Evolutionary conservation across 208 protist species (phyloP).

Genomic region (Leishmania gerbilli): DNA sequence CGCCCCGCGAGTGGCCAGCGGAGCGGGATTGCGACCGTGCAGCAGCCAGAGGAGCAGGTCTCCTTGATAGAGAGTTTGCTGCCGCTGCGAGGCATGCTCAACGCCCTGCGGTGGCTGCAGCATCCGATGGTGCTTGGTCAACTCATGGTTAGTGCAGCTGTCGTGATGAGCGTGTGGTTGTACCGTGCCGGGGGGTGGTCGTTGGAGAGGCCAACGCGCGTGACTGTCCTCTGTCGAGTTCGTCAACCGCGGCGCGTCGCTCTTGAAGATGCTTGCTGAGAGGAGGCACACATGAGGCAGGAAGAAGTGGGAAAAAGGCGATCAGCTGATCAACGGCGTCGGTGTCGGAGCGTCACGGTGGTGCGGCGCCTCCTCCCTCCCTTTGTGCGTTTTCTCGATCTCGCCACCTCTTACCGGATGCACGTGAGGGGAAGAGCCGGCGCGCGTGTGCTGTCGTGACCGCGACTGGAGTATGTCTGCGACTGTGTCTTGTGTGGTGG

Average conservation of each 20-base stretch:
- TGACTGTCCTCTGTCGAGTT: neutral
- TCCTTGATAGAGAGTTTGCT: neutral
- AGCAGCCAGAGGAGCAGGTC: neutral
- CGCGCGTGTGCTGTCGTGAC: neutral
- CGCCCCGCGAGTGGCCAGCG: neutral
- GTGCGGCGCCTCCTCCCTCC: conserved; percentile 3
- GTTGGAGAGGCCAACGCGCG: neutral
- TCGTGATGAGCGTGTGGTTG: neutral
- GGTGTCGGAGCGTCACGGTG: neutral
- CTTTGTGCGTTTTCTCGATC: neutral
- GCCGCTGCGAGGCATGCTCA: neutral
- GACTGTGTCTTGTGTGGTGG: neutral
- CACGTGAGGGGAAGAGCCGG: neutral
- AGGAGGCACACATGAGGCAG: too few relatives aligned
- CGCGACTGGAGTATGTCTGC: neutral
- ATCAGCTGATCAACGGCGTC: neutral
- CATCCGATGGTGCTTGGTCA: conserved; percentile 7
- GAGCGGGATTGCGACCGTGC: neutral
- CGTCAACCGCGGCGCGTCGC: neutral
- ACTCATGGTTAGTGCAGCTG: neutral
- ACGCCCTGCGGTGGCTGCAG: conserved; percentile 2
- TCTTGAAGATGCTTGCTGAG: neutral
- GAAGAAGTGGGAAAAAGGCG: neutral
- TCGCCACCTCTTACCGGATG: neutral
- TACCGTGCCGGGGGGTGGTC: neutral